phyloP scores from a whole-genome alignment of 139 green algal genomes.

The Chlamydomonas sp. region DNA sequence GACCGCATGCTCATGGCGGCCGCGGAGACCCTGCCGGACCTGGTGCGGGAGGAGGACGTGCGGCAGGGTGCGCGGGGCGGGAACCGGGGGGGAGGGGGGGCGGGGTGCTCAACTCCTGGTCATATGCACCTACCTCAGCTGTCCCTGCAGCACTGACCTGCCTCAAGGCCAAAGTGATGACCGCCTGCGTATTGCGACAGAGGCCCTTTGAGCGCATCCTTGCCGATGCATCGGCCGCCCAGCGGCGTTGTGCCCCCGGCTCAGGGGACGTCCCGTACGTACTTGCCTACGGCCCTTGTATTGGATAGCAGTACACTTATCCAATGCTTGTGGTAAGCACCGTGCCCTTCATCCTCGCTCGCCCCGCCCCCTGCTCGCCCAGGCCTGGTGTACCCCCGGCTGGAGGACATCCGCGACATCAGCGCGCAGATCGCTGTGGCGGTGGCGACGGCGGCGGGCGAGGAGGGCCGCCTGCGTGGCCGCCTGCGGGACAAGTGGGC shows the following conservation, averaged over 20 bases:
- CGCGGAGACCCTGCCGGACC: slow-evolving; percentile 74
- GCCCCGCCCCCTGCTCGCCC: neutral
- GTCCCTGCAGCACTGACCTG: too few relatives aligned
- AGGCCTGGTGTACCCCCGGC: slow-evolving; percentile 58
- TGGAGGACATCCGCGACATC: slow-evolving; percentile 72
- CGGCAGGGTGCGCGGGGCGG: slow-evolving; percentile 28
- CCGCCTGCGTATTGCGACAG: too few relatives aligned
- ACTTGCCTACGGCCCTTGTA: too few relatives aligned
- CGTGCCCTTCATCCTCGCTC: too few relatives aligned
- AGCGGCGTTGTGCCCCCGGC: neutral
- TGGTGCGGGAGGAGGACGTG: slow-evolving; percentile 72
- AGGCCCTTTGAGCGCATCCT: neutral
- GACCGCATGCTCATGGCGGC: slow-evolving; percentile 83
- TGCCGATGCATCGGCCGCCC: neutral
- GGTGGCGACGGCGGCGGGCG: slow-evolving; percentile 68
- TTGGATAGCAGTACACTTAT: too few relatives aligned
- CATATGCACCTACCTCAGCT: too few relatives aligned
- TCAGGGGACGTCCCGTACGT: too few relatives aligned
- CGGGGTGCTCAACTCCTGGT: neutral
- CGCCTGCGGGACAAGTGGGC: slow-evolving; percentile 16
- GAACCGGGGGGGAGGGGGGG: neutral
- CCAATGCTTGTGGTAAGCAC: too few relatives aligned
- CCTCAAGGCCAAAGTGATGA: neutral
- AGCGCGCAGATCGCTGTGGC: slow-evolving; percentile 58
- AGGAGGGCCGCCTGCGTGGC: slow-evolving; percentile 53